Percentiles rank a stretch among this genome's conserved stretches.
phyloP scores from a whole-genome alignment of 2,329 filamentous ascomycete species.

The Pyrenophora teres region DNA sequence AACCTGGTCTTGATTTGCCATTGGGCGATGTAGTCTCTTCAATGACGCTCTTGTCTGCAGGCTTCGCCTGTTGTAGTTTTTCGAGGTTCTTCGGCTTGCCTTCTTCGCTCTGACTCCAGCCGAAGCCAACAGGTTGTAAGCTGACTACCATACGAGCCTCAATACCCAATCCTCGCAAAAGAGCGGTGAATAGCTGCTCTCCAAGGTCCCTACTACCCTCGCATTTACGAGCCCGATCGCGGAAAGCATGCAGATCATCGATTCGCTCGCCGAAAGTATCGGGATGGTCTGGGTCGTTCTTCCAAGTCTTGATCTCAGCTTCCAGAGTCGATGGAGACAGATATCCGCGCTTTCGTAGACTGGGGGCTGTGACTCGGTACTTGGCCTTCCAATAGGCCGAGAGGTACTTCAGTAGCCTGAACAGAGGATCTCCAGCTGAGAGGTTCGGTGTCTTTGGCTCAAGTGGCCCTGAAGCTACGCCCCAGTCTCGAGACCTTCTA shows the following conservation, averaged over 20 bases:
- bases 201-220: slow-evolving; percentile 86
- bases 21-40: slow-evolving; percentile 8
- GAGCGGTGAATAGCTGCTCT: slow-evolving; percentile 84
- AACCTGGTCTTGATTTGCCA: slow-evolving; percentile 6
- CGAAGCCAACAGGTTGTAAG: slow-evolving; percentile 85
- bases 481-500: slow-evolving; percentile 69
- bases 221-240: slow-evolving; percentile 68
- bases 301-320: slow-evolving; percentile 72
- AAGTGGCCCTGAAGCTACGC: slow-evolving; percentile 67
- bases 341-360: slow-evolving; percentile 87
- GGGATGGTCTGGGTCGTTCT: slow-evolving; percentile 64
- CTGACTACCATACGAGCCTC: slow-evolving; percentile 84
- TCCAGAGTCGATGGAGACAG: slow-evolving; percentile 76
- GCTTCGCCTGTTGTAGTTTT: slow-evolving; percentile 22
- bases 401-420: slow-evolving; percentile 76
- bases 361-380: slow-evolving; percentile 77
- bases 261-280: slow-evolving; percentile 78
- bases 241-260: slow-evolving; percentile 68
- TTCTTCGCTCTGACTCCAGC: slow-evolving; percentile 86
- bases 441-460: slow-evolving; percentile 75
- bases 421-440: slow-evolving; percentile 80
- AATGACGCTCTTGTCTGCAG: not conserved
- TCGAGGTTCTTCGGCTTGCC: slow-evolving; percentile 58
- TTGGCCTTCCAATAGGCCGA: slow-evolving; percentile 85
- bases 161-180: slow-evolving; percentile 78